Evolutionary conservation across 768 basidiomycete species (phyloP), one percentile per base, ranked within the genome.

Genomic region (Amanita fuliginea): DNA sequence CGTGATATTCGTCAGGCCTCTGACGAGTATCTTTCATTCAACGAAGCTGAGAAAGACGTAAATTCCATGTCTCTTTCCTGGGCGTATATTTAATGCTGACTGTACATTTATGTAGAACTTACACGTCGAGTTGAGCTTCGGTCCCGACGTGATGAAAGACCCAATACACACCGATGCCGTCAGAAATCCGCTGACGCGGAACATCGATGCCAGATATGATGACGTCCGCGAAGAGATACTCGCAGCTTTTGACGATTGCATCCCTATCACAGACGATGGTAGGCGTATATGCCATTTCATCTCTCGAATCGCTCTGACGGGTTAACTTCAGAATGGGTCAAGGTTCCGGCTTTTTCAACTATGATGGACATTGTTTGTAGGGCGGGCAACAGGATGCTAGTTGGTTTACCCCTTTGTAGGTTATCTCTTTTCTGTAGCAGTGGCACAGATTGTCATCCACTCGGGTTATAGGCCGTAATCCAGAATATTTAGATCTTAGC

Each of bases 41-140:
- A 56, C 50, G 64, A 67, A 16, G 68, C 68, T 4, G 63, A 67
- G 37, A 54, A 59, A 43, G 70, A 45, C 18, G 44, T 45, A 42
- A 30, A 21, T 30, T 18, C 39, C 28, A 11, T 30, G n/a, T n/a
- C 2, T 30, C 16, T 1, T 19, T 18, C 10, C 16, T 10, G 3
- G 14, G 3, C 10, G 14, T 18, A 42, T 28, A 3, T 24, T 6
- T 9, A 3, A 24, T 24, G 21, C 21, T 28, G 3, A 24, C 28
- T 22, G 28, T 28, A 19, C 28, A 19, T 1, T 7, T 18, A 41
- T 13, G 35, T 47, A 67, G 63, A 49, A 55, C 18, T 43, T 67
- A 22, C 65, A 70, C 53, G 51, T 60, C 7, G 59, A 69, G 13
- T 64, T 67, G 33, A 69, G 66, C 0, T 49, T 72, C 13, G 66